Base-by-base conservation (phyloP, 164 flowering plant species). In the Kingdonia uniflora region DNA sequence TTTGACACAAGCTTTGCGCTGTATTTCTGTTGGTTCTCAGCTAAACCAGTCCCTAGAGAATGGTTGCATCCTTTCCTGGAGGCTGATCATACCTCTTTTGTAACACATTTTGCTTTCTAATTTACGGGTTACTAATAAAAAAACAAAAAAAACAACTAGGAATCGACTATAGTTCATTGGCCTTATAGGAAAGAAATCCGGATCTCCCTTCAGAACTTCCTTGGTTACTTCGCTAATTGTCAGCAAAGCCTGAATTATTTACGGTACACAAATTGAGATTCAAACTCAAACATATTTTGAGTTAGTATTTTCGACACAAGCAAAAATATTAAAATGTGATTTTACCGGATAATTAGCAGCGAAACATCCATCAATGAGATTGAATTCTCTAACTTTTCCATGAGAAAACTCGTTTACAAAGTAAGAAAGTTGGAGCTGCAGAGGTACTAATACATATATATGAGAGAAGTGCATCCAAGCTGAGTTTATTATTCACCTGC, bases 1-100 rank as follows among this genome's bases (percentile, higher is more conserved):
- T 55, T 55, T 2, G 75, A 41, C 0, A 65, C 72, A 1, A 14
- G n/a, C 0, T 42, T 19, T 24, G 72, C 69, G 21, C 40, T 51
- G 17, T 57, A 71, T 52, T 62, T 68, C 16, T 42, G 58, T 41
- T 54, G 65, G 4, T 44, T 33, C 54, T 65, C 62, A 17, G 65
- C 54, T 2, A 42, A 48, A 6, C 75, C 72, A 0, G 75, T 65
- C 26, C 75, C 75, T 14, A 71, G 19, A 12, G 75, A 71, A n/a
- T n/a, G n/a, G n/a, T n/a, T n/a, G n/a, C n/a, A n/a, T n/a, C n/a
- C n/a, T n/a, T n/a, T n/a, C n/a, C n/a, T n/a, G n/a, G n/a, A n/a
- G n/a, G n/a, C n/a, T n/a, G n/a, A n/a, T n/a, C n/a, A n/a, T n/a
- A n/a, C n/a, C n/a, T n/a, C n/a, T n/a, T n/a, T n/a, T n/a, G n/a